Percentiles rank a stretch among this genome's conserved stretches.
Conservation (phyloP, 768 basidiomycete genomes). For the Trametes cubensis region DNA sequence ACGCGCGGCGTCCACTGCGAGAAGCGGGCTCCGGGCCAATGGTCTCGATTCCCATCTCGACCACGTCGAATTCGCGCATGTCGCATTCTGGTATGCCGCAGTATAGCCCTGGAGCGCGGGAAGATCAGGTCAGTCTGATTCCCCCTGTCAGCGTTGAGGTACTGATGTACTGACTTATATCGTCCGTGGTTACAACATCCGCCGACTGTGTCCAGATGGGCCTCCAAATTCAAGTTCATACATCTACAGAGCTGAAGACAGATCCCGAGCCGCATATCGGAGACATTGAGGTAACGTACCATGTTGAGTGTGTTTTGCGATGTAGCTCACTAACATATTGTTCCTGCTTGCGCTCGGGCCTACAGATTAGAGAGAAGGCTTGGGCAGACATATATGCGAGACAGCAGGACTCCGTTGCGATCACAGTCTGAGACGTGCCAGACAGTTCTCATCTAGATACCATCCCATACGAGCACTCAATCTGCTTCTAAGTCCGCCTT, state of each 20-base stretch:
- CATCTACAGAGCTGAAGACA: conserved; percentile 15
- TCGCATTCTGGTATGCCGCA: no score
- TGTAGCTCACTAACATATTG: background rate
- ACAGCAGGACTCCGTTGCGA: background rate
- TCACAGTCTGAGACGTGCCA: background rate
- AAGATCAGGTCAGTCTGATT: conserved; percentile 7
- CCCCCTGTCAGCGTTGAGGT: background rate
- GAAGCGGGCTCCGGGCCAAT: conserved; percentile 7
- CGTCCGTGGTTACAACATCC: no score
- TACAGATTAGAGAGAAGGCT: background rate
- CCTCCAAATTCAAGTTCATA: conserved; percentile 20
- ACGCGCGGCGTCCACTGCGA: conserved; percentile 19
- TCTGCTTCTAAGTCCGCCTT: no score
- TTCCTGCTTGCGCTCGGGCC: background rate
- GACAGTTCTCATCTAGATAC: background rate
- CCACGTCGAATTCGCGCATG: conserved; percentile 3
- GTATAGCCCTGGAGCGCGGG: conserved; percentile 3
- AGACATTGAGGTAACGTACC: background rate
- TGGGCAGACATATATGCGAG: background rate
- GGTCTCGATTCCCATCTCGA: conserved; percentile 19
- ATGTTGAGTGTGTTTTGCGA: no score
- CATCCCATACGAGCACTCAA: background rate
- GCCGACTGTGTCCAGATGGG: background rate
- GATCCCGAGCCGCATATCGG: conserved; percentile 6
- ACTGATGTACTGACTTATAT: background rate